These are phyloP conservation scores for Mollisia scopiformis DNA, from an alignment of 2,329 filamentous ascomycete species.

Conservation along the genomic window DNA sequence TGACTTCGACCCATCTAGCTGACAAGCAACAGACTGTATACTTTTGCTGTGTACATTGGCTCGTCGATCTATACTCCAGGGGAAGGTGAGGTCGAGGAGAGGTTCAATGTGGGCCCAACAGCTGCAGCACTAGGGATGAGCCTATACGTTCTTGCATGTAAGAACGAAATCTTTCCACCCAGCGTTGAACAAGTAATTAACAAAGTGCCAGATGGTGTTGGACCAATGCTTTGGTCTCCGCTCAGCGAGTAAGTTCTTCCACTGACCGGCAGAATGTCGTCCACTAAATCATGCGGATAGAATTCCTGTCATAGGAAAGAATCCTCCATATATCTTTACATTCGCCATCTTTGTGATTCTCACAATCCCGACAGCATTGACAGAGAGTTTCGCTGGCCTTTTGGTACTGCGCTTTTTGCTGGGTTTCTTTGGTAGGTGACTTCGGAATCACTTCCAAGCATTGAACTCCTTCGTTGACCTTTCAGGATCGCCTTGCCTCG, in stretches of 20 bases:
- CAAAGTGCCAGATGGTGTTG: constrained; percentile 48
- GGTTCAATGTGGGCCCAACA: constrained; percentile 54
- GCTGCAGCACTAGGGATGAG: constrained; percentile 58
- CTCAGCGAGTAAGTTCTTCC: constrained; percentile 51
- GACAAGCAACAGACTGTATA: constrained; percentile 45
- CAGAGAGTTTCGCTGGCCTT: constrained; percentile 61
- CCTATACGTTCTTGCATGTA: constrained; percentile 60
- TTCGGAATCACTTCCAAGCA: too few species aligned
- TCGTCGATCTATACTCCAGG: constrained; percentile 49
- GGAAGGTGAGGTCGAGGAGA: constrained; percentile 45
- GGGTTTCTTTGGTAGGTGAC: constrained; percentile 56
- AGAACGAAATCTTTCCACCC: not conserved
- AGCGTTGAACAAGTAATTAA: not conserved
- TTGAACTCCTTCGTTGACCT: too few species aligned
- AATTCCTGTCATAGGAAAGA: constrained; percentile 66
- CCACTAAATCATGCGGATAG: constrained; percentile 43
- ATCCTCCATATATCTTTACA: constrained; percentile 66
- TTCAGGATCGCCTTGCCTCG: not conserved
- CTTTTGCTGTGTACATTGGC: constrained; percentile 57
- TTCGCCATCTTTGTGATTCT: constrained; percentile 70
- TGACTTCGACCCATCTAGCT: not conserved
- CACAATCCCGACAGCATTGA: constrained; percentile 62
- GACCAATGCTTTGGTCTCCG: constrained; percentile 65
- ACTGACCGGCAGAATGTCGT: not conserved
- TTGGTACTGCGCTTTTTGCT: constrained; percentile 64